These are phyloP conservation scores for Nannochloropsis oceanica DNA, from an alignment of 108 stramenopile genomes.

Conservation along the genomic window DNA sequence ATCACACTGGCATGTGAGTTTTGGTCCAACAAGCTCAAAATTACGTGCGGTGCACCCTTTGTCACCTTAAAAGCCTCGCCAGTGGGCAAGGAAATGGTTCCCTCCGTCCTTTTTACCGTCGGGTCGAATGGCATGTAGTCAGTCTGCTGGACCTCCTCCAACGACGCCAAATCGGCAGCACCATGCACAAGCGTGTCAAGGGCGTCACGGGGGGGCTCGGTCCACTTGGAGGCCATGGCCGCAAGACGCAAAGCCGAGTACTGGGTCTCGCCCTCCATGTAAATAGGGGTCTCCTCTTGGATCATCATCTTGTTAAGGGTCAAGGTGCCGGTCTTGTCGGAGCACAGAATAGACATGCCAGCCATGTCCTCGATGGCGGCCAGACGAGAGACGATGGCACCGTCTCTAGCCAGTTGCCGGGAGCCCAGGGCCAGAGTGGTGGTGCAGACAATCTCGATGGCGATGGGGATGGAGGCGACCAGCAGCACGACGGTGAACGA, in stretches of 20 bases:
- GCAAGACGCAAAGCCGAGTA: conserved; percentile 4
- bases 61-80: conserved; percentile 40
- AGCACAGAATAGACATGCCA: conserved; percentile 58
- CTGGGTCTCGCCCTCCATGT: conserved; percentile 5
- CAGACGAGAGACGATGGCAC: conserved; percentile 57
- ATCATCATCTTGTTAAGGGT: conserved; percentile 60
- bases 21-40: conserved; percentile 34
- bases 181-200: neutral
- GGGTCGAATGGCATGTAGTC: conserved; percentile 67
- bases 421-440: conserved; percentile 60
- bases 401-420: conserved; percentile 32
- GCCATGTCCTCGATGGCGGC: conserved; percentile 61
- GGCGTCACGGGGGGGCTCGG: conserved; percentile 5
- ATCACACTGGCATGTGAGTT: neutral
- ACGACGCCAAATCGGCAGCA: neutral
- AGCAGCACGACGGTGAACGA: conserved; percentile 51
- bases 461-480: conserved; percentile 58
- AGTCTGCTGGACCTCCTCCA: neutral
- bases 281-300: conserved; percentile 40
- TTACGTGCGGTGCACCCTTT: conserved; percentile 60
- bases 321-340: conserved; percentile 71
- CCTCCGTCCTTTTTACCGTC: conserved; percentile 52
- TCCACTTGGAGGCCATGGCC: conserved; percentile 12
- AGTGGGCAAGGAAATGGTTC: conserved; percentile 8
- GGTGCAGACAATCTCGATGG: conserved; percentile 60